These are phyloP conservation scores for Massarina eburnea DNA, from an alignment of 2,329 filamentous ascomycete species.

Conservation along the genomic window DNA sequence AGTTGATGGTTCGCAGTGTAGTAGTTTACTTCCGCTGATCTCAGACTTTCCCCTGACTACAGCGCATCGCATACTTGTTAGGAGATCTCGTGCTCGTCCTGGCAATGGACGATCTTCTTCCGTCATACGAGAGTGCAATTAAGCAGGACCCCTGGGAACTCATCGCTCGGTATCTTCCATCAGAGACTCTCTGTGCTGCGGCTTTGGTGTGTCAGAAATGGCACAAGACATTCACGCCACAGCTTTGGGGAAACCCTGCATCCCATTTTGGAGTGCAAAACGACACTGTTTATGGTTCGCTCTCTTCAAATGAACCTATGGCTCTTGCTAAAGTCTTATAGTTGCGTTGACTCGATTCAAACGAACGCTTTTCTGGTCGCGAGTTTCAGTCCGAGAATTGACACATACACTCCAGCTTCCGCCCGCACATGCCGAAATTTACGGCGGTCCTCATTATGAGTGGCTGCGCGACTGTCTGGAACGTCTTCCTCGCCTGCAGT, in stretches of 20 bases:
- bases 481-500: constrained; percentile 60
- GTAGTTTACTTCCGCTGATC: neutral
- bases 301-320: neutral
- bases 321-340: constrained; percentile 24
- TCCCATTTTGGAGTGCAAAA: constrained; percentile 64
- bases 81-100: no score
- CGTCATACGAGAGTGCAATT: constrained; percentile 62
- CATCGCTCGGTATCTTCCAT: constrained; percentile 59
- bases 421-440: constrained; percentile 62
- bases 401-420: constrained; percentile 65
- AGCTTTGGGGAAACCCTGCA: constrained; percentile 64
- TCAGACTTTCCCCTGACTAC: constrained; percentile 3
- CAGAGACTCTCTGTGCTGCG: constrained; percentile 58
- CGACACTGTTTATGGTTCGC: constrained; percentile 58
- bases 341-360: constrained; percentile 63
- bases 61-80: no score
- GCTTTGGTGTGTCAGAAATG: constrained; percentile 60
- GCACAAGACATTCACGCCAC: constrained; percentile 60
- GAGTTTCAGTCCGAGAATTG: constrained; percentile 55
- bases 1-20: neutral
- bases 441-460: constrained; percentile 59
- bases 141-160: constrained; percentile 58
- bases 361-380: constrained; percentile 56
- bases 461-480: constrained; percentile 63
- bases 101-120: constrained; percentile 63